These are phyloP conservation scores for Trichomonascaceae sp. DNA, from an alignment of 1,139 yeast species.

Conservation along the genomic window DNA sequence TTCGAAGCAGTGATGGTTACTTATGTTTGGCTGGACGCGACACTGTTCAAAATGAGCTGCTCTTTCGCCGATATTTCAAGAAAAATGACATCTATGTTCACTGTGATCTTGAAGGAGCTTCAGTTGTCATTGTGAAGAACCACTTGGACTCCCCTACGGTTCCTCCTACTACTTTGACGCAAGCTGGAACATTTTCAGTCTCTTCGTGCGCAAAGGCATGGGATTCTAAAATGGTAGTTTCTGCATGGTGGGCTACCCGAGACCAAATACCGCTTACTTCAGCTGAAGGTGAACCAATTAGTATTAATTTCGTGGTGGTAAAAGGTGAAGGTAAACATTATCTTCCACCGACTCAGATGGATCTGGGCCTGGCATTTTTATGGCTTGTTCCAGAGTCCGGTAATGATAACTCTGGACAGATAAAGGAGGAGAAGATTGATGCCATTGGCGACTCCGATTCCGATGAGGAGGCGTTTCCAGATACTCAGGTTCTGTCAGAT, in stretches of 20 bases:
- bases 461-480: conserved; percentile 25
- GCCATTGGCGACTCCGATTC: conserved; percentile 8
- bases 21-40: conserved; percentile 85
- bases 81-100: conserved; percentile 67
- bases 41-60: conserved; percentile 72
- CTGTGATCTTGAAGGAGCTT: conserved; percentile 69
- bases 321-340: conserved; percentile 50
- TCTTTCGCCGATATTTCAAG: conserved; percentile 69
- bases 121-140: conserved; percentile 74
- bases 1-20: conserved; percentile 81
- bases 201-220: conserved; percentile 78
- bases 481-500: conserved; percentile 22
- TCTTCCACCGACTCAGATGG: conserved; percentile 77
- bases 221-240: conserved; percentile 73
- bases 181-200: conserved; percentile 81
- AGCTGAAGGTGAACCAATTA: conserved; percentile 56
- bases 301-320: conserved; percentile 57
- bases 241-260: conserved; percentile 80
- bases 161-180: conserved; percentile 82
- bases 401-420: conserved; percentile 34
- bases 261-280: conserved; percentile 61
- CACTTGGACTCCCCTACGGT: conserved; percentile 47
- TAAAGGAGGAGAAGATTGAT: conserved; percentile 10
- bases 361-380: conserved; percentile 82
- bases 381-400: conserved; percentile 64